These are phyloP conservation scores for Nicotiana paniculata DNA, from an alignment of 257 asterid genomes.

Conservation along the genomic window DNA sequence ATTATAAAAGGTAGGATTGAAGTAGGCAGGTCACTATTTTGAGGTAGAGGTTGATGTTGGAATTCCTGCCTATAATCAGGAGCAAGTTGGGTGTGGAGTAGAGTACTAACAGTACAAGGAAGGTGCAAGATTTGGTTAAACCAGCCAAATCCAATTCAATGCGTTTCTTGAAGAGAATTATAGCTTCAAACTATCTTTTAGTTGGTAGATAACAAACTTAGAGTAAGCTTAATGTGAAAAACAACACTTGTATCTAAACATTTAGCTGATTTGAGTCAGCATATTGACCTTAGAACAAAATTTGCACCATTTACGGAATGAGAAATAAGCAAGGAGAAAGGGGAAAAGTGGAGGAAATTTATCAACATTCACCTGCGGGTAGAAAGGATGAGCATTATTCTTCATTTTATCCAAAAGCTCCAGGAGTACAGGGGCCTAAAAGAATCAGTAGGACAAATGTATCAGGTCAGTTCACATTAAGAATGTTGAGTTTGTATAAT, in stretches of 20 bases:
- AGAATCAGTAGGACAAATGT: conserved; percentile 5
- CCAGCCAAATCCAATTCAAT: not conserved
- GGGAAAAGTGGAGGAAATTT: not conserved
- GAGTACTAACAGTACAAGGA: not conserved
- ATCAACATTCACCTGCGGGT: conserved; percentile 59
- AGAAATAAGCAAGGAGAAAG: not conserved
- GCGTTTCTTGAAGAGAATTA: not conserved
- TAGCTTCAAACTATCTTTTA: not conserved
- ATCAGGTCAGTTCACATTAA: not conserved
- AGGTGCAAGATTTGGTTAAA: not conserved
- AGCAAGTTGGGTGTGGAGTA: not conserved
- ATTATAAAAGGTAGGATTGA: not conserved
- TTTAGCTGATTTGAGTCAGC: not conserved
- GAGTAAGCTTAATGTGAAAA: not conserved
- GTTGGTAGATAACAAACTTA: not conserved
- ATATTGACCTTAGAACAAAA: not conserved
- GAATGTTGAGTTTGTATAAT: not conserved
- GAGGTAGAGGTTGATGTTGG: not conserved
- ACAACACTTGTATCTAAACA: not conserved
- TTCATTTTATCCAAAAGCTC: conserved; percentile 72
- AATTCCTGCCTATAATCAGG: not conserved
- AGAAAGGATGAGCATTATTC: conserved; percentile 33
- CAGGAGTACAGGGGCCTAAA: conserved; percentile 71
- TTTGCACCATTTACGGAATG: not conserved
- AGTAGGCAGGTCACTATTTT: not conserved